Evolutionary conservation across 139 green algal genomes (phyloP), one percentile per base, ranked within the genome.

Genomic region (Micractinium conductrix): DNA sequence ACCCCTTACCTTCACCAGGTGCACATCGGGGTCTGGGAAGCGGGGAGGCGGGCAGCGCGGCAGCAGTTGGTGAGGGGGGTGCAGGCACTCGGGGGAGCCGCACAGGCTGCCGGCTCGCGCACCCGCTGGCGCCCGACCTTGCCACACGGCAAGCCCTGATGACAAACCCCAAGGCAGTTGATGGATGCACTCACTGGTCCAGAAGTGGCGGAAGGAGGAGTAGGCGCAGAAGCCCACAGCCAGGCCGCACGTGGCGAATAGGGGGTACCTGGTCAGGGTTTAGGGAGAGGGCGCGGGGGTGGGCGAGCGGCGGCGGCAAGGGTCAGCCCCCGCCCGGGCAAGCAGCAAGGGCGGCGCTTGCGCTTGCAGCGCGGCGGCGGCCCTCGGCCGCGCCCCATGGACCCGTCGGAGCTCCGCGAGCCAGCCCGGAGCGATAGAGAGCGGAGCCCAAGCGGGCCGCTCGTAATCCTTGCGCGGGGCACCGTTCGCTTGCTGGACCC

Each of bases 261-360:
- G 44, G 35, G 80, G 67, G 58, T 55, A 83, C 30, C 58, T 83
- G 76, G n/a, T n/a, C 76, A 74, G 42, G 19, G 40, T 33, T 53
- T 8, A 55, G 26, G 65, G 4, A 33, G n/a, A 84, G 1, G 9
- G 37, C 0, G 37, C 37, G 10, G 24, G 63, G 30, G 8, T 19
- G 26, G 4, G 16, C 8, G n/a, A 10, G 30, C 63, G 9, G 63
- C 28, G 5, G 63, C 6, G 7, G 33, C 1, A 21, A 6, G 16
- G 30, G 8, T 22, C 63, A 40, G 0, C 62, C 4, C 8, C 14
- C 9, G 6, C 33, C n/a, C 63, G 21, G 30, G 8, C 30, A n/a
- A 9, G 30, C 28, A 4, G 63, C 63, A 37, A 8, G 26, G 33
- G 63, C 63, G n/a, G 30, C 6, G 10, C 16, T 6, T 7, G 63